Conservation (phyloP, 1,284 basidiomycete genomes). For the Cryptococcus sp. region DNA sequence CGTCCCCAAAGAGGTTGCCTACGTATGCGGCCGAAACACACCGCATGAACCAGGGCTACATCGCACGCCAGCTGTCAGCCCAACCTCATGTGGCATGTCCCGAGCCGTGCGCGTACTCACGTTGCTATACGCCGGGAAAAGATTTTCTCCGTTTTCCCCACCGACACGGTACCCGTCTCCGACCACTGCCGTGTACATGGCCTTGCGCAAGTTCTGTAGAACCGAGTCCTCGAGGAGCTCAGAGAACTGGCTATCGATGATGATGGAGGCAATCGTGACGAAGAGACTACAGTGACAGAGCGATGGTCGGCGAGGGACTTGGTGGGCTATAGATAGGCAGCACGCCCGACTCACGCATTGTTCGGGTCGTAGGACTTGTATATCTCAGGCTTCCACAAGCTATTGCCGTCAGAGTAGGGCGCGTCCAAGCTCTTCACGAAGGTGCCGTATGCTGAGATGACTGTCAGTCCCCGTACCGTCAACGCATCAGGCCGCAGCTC, state of each 20-base stretch:
- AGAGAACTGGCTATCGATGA: slow-evolving; percentile 13
- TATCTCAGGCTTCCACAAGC: slow-evolving; percentile 10
- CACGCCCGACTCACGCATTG: slow-evolving; percentile 11
- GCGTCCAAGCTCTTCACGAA: slow-evolving; percentile 5
- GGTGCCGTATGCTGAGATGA: slow-evolving; percentile 4
- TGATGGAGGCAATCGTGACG: slow-evolving; percentile 18
- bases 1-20: slow-evolving; percentile 9
- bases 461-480: no score
- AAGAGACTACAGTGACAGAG: slow-evolving; percentile 15
- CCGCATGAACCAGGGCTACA: slow-evolving; percentile 16
- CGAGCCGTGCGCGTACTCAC: slow-evolving; percentile 3
- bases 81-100: not conserved
- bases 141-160: slow-evolving; percentile 14
- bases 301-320: no score
- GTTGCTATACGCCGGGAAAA: slow-evolving; percentile 18
- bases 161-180: slow-evolving; percentile 10
- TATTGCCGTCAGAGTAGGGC: slow-evolving; percentile 1
- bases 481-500: no score
- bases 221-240: slow-evolving; percentile 8
- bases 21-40: slow-evolving; percentile 15
- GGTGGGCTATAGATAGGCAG: not conserved
- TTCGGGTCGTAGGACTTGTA: slow-evolving; percentile 26
- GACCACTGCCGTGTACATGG: slow-evolving; percentile 12
- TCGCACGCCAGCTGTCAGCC: not conserved
- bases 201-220: slow-evolving; percentile 5